Conservation (phyloP, 2,329 filamentous ascomycete genomes). For the Cercospora sp. region DNA sequence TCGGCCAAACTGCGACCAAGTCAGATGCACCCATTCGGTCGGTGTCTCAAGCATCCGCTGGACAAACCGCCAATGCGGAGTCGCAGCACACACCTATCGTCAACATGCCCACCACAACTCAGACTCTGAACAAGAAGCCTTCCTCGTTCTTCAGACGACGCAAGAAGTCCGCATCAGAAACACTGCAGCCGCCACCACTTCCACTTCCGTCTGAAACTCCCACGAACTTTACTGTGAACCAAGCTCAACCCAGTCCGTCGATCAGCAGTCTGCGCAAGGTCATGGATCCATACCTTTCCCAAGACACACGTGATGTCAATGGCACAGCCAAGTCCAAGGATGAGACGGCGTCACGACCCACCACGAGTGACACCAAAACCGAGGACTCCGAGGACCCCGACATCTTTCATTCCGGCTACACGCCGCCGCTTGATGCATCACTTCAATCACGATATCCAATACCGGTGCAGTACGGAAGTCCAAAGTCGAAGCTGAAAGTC, state of each 20-base stretch:
- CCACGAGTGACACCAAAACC: conserved; percentile 29
- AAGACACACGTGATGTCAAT: conserved; percentile 27
- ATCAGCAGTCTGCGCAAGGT: conserved; percentile 79
- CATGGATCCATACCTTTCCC: conserved; percentile 77
- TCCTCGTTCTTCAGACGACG: conserved; percentile 91
- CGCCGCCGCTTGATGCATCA: conserved; percentile 69
- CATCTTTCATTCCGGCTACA: conserved; percentile 75
- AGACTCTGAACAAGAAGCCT: conserved; percentile 77
- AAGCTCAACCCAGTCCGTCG: conserved; percentile 51
- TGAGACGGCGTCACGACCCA: conserved; percentile 32
- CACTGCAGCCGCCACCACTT: conserved; percentile 61
- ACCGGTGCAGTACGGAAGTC: conserved; percentile 33
- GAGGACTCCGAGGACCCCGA: conserved; percentile 47
- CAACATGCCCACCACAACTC: conserved; percentile 22
- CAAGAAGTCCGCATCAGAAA: conserved; percentile 82
- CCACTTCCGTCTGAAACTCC: conserved; percentile 39
- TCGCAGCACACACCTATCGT: conserved; percentile 17
- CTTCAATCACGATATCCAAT: conserved; percentile 52
- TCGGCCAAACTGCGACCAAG: conserved; percentile 18
- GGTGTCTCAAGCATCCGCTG: conserved; percentile 25
- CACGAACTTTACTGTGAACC: conserved; percentile 50
- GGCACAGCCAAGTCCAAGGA: conserved; percentile 15
- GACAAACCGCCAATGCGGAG: conserved; percentile 14
- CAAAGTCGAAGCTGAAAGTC: conserved; percentile 46
- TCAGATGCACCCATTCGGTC: conserved; percentile 19